Percentiles rank a stretch among this genome's conserved stretches.
Evolutionary conservation across 108 stramenopile species (phyloP).

Genomic region (Nitzschia sp.): DNA sequence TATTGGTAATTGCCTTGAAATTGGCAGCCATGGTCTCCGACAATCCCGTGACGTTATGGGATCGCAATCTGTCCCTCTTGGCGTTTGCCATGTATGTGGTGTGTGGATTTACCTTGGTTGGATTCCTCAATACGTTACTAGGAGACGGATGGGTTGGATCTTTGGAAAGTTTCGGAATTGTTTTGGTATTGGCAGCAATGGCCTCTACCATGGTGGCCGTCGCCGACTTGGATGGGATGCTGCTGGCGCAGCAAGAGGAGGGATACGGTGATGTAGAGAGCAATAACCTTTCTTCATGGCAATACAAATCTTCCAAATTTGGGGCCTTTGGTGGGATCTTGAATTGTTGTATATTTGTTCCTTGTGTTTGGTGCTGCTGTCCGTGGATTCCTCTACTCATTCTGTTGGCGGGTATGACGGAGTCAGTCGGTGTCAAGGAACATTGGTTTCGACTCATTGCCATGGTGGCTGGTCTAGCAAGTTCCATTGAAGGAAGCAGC

Average conservation of each 20-base stretch:
- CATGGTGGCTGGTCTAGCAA: constrained; percentile 21
- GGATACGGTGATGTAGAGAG: neutral
- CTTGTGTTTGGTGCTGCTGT: constrained; percentile 31
- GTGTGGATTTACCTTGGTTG: constrained; percentile 25
- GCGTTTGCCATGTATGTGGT: constrained; percentile 22
- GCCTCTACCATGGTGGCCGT: constrained; percentile 11
- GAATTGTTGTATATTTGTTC: constrained; percentile 15
- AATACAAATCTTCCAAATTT: constrained; percentile 10
- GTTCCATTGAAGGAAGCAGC: constrained; percentile 19
- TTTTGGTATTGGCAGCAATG: constrained; percentile 4
- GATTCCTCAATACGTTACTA: constrained; percentile 1
- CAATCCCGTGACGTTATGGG: constrained; percentile 13
- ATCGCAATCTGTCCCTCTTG: constrained; percentile 7
- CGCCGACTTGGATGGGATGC: neutral
- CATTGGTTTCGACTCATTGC: constrained; percentile 19
- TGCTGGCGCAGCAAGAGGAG: neutral
- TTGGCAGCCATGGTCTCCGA: constrained; percentile 13
- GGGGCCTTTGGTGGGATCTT: constrained; percentile 3
- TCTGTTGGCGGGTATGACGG: constrained; percentile 17
- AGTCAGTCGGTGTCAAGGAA: constrained; percentile 18
- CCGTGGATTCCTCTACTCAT: constrained; percentile 26
- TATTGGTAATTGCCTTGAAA: constrained; percentile 21
- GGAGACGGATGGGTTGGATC: constrained; percentile 5
- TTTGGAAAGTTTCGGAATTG: constrained; percentile 1
- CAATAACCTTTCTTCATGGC: neutral